Evolutionary conservation across 805 yeast species (phyloP).

Genomic region (Saturnispora silvae): DNA sequence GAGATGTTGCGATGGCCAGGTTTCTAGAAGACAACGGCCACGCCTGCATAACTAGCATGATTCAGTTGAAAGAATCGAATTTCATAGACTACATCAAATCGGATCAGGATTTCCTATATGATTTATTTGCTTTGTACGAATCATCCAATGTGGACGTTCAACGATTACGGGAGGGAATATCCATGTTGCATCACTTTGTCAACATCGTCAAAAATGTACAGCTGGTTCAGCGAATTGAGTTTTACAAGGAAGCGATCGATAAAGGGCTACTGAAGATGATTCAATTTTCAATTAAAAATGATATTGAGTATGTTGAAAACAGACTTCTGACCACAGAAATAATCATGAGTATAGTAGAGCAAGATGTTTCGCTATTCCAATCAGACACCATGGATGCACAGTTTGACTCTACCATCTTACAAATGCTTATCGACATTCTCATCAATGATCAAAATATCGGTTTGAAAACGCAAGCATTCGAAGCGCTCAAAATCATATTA

Average conservation of each 20-base stretch:
- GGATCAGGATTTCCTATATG: conserved; percentile 40
- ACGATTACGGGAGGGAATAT: conserved; percentile 58
- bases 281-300: conserved; percentile 52
- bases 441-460: conserved; percentile 59
- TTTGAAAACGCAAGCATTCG: conserved; percentile 70
- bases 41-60: conserved; percentile 53
- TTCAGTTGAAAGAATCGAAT: conserved; percentile 58
- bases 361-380: conserved; percentile 58
- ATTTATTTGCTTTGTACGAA: conserved; percentile 49
- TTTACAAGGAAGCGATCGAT: conserved; percentile 53
- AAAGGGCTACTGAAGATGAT: conserved; percentile 64
- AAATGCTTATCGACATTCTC: conserved; percentile 47
- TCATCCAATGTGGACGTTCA: conserved; percentile 8
- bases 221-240: conserved; percentile 47
- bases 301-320: conserved; percentile 29
- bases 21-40: conserved; percentile 72
- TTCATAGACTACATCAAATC: conserved; percentile 50
- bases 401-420: conserved; percentile 39
- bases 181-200: conserved; percentile 70
- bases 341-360: conserved; percentile 71
- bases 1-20: conserved; percentile 79
- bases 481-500: conserved; percentile 65
- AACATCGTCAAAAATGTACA: conserved; percentile 61
- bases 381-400: conserved; percentile 28
- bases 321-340: conserved; percentile 72